A percentile compares a stretch with the other conserved stretches of the same genome.
Evolutionary conservation across 225 moss, liverwort and hornwort genomes (phyloP).

Genomic region (Physcomitrellopsis africana): DNA sequence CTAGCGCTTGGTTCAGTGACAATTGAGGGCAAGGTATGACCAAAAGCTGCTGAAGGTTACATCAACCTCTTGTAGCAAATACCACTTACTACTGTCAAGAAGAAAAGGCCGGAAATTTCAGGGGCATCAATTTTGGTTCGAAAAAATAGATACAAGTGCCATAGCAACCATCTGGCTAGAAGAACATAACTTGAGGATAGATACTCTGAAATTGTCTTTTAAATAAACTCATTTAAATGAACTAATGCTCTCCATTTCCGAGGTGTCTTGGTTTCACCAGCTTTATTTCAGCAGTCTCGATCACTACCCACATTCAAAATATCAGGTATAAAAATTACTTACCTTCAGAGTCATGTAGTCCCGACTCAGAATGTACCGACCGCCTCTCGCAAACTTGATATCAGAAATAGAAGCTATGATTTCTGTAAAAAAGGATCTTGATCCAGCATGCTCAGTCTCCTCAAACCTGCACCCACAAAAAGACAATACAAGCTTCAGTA

Average conservation of each 20-base stretch:
- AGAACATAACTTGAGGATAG: conserved; percentile 33
- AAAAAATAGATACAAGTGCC: not conserved
- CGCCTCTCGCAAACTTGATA: conserved; percentile 98
- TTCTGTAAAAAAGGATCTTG: conserved; percentile 98
- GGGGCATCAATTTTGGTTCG: not conserved
- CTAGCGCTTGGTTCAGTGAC: conserved; percentile 24
- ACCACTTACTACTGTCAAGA: too few species aligned
- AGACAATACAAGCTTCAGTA: too few species aligned
- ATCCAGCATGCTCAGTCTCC: conserved; percentile 91
- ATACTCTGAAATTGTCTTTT: conserved; percentile 13
- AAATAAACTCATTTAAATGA: not conserved
- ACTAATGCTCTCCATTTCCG: conserved; percentile 17
- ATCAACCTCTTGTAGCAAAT: too few species aligned
- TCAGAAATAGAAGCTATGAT: conserved; percentile 99
- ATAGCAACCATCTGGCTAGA: conserved; percentile 37
- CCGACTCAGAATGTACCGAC: conserved; percentile 96
- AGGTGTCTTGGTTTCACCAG: conserved; percentile 28
- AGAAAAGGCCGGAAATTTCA: too few species aligned
- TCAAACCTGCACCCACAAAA: conserved; percentile 71
- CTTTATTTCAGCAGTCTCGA: conserved; percentile 13
- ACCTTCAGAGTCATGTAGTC: conserved; percentile 99
- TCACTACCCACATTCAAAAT: not conserved
- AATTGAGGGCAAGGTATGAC: not conserved
- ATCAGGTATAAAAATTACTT: conserved; percentile 2
- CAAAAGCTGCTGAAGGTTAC: too few species aligned